Evolutionary conservation across 768 basidiomycete genomes (phyloP).

Genomic region (Hirschioporus abietinus): DNA sequence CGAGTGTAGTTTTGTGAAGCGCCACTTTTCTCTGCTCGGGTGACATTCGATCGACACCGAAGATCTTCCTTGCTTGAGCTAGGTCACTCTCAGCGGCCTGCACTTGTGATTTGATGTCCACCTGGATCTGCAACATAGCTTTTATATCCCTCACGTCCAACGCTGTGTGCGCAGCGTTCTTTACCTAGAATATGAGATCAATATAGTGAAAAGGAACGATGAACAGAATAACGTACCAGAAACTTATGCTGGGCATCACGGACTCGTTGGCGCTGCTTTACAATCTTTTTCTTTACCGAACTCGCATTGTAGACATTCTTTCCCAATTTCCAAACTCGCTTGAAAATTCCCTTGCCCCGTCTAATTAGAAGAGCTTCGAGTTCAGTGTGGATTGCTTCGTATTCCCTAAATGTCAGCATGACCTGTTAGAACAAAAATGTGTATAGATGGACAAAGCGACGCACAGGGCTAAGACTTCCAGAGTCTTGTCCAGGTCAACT

Average conservation of each 20-base stretch:
- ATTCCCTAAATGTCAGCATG: background rate
- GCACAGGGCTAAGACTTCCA: conserved; percentile 6
- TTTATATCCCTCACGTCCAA: background rate
- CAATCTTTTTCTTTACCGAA: background rate
- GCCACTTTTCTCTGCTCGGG: background rate
- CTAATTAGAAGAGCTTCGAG: background rate
- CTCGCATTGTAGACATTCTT: background rate
- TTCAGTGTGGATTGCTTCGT: background rate
- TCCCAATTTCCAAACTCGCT: background rate
- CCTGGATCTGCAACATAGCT: background rate
- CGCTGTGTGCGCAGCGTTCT: background rate
- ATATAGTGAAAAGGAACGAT: too few species aligned
- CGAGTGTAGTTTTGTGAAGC: background rate
- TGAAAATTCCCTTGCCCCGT: background rate
- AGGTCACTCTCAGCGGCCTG: background rate
- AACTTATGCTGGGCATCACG: background rate
- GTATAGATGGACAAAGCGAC: conserved; percentile 5
- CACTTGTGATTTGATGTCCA: background rate
- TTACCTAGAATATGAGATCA: background rate
- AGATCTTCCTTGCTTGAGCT: background rate
- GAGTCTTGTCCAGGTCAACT: background rate
- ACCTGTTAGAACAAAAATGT: background rate
- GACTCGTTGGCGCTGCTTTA: background rate
- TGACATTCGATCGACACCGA: background rate
- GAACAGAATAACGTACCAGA: background rate